Percentiles rank a stretch among this genome's conserved stretches.
These are phyloP conservation scores for Aspergillus alliaceus DNA, from an alignment of 2,329 filamentous ascomycete genomes.

Conservation along the genomic window DNA sequence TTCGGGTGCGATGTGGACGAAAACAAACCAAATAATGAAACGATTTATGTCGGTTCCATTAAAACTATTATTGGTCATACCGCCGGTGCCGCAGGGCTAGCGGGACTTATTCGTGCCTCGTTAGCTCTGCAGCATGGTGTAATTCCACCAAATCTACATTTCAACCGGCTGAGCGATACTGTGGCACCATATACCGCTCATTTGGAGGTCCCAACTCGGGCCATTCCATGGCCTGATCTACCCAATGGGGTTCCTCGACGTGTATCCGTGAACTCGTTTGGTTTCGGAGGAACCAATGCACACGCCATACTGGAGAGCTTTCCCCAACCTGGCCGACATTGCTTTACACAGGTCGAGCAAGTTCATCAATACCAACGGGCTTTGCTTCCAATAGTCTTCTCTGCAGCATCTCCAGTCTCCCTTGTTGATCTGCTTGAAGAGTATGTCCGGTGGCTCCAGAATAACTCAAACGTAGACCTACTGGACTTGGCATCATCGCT, in stretches of 20 bases:
- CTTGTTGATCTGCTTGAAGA: too few species aligned
- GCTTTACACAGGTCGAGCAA: background rate
- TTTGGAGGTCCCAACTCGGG: conserved; percentile 16
- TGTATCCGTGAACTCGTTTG: conserved; percentile 47
- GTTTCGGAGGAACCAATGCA: conserved; percentile 31
- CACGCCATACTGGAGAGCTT: conserved; percentile 41
- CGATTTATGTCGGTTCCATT: background rate
- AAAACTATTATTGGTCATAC: background rate
- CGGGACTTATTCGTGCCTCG: background rate
- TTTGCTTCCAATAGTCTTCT: too few species aligned
- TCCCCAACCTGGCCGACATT: too few species aligned
- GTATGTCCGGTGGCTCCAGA: too few species aligned
- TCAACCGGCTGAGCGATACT: conserved; percentile 20
- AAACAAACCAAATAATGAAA: background rate
- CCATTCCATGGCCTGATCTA: conserved; percentile 16
- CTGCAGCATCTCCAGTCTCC: too few species aligned
- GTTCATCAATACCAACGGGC: background rate
- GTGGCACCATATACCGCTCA: conserved; percentile 14
- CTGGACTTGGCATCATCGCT: too few species aligned
- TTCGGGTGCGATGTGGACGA: background rate
- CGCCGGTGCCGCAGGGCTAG: background rate
- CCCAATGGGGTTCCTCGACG: conserved; percentile 22
- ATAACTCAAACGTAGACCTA: too few species aligned
- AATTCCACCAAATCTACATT: conserved; percentile 31
- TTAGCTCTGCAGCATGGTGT: conserved; percentile 38